Base-by-base conservation (phyloP, 208 protist species). In the Angomonas desouzai region DNA sequence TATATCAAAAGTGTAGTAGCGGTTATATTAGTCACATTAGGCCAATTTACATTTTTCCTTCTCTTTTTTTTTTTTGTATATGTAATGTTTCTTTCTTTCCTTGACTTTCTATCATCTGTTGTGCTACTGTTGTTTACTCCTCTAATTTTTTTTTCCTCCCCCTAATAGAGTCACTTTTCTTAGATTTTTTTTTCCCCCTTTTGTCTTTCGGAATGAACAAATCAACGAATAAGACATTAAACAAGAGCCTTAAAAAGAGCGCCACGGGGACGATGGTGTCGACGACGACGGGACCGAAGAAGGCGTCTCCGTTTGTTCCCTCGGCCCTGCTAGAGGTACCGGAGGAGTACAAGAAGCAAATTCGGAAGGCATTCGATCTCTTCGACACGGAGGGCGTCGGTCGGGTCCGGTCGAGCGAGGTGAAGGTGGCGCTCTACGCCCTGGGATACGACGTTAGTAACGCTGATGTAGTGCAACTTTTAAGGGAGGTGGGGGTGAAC, bases 311-410 rank as follows among this genome's bases (percentile, higher is more conserved):
- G 27, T 67, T 74, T 40, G 76, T 51, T n/a, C 75, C 76, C 1
- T 55, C 73, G 13, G 58, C 76, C 6, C 67, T 89, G 32, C 65
- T 96, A 18, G 70, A 67, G 27, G 75, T 89, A 47, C 85, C 86
- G 0, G 79, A 89, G 55, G 78, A 87, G 58, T 85, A 92, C 66
- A 92, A 91, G 57, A 74, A 74, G 48, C 79, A 94, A 78, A 91
- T 98, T 13, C 80, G 88, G 9, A 80, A 97, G 66, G 96, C 96
- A 2, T 99, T 99, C 68, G 96, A 98, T 64, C 77, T 98, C 49
- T 98, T 98, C 62, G 96, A 99, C 77, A 81, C 81, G 34, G 89
- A 97, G 32, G 93, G 96, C 43, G 87, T 85, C 22, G 96, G 96
- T 18, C 65, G 77, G 11, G 97, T 98, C 45, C 76, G 87, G 16